Evolutionary conservation across 768 basidiomycete genomes (phyloP), one percentile per base, ranked within the genome.

Genomic region (Boletus eberwhitei): DNA sequence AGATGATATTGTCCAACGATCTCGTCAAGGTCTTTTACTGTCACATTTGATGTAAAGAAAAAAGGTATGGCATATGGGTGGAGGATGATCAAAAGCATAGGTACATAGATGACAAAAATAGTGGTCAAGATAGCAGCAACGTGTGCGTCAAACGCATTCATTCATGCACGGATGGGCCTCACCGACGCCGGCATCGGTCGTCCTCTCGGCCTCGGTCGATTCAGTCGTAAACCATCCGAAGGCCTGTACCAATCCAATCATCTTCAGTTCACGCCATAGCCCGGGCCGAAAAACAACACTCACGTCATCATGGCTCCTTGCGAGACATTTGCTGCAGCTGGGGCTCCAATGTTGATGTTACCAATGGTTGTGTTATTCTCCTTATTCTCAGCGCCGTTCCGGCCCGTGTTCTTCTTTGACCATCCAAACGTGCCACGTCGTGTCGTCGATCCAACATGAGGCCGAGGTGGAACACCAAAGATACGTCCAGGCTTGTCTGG

Each of bases 371-470:
- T 52, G 40, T 64, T 67, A 29, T 83, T 84, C 68, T 85, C 82
- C 66, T 85, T 80, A 59, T 80, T 79, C 54, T 82, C 84, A 64
- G 74, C 48, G 69, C 80, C 54, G 65, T 71, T 70, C 75, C 84
- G 69, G 31, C 78, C 79, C 0, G 71, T 75, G 59, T 77, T 82
- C 35, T 83, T 80, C 72, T 88, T 89, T 39, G 83, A 71, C 83
- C 80, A 84, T 2, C 87, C 87, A 1, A 82, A 73, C 0, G 80
- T 79, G 0, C 73, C 75, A n/a, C 85, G 76, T 13, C 85, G 75
- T 0, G 80, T 74, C n/a, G 73, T 76, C 0, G 84, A 84, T 3
- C 72, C 77, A 43, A 84, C 80, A 24, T 80, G 75, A 16, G 84
- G 77, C 11, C 84, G 80, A 6, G 72, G 46, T 4, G 63, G 60